These are phyloP conservation scores for Nicotiana tomentosiformis DNA, from an alignment of 257 asterid genomes.

Conservation along the genomic window DNA sequence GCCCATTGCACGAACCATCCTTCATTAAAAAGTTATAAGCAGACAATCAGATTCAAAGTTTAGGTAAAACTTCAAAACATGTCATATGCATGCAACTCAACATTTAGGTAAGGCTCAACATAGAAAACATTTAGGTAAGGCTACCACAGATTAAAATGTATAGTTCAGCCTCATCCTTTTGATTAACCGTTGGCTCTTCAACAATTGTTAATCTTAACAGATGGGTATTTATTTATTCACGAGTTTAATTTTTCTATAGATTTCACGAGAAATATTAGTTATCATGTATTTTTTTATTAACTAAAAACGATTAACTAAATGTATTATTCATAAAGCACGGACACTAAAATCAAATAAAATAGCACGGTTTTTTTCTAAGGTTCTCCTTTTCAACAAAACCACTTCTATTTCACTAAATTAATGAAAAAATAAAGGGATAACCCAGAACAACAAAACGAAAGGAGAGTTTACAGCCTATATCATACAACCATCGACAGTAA, in stretches of 20 bases:
- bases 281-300: background rate
- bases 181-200: background rate
- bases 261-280: background rate
- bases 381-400: too few relatives aligned
- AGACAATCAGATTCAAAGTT: conserved; percentile 15
- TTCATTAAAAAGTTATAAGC: conserved; percentile 27
- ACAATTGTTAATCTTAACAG: background rate
- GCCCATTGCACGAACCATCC: conserved; percentile 99
- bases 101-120: background rate
- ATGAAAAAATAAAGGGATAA: background rate
- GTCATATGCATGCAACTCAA: background rate
- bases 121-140: background rate
- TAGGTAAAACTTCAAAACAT: conserved; percentile 13
- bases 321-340: background rate
- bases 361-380: too few relatives aligned
- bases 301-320: background rate
- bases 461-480: background rate
- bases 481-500: background rate
- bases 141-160: background rate
- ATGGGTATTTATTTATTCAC: background rate
- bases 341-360: background rate
- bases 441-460: background rate
- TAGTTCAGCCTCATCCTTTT: background rate
- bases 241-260: background rate
- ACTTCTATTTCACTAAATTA: background rate